Evolutionary conservation across 2,329 filamentous ascomycete species (phyloP).

Genomic region (Fusarium miscanthi): DNA sequence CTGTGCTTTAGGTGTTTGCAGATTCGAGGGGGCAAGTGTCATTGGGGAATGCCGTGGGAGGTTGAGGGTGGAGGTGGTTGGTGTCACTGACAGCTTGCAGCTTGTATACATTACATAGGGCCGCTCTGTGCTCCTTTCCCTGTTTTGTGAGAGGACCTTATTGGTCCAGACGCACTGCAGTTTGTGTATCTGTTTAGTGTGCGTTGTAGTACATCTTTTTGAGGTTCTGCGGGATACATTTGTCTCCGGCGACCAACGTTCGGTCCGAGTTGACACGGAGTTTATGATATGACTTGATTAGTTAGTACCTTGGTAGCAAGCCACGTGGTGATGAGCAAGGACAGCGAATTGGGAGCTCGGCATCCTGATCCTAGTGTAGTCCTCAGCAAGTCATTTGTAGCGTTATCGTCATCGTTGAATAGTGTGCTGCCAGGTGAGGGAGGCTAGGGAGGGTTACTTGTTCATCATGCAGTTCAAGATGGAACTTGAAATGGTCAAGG

Average conservation of each 20-base stretch:
- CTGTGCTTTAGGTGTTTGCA: neutral
- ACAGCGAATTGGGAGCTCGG: neutral
- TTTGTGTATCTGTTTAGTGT: neutral
- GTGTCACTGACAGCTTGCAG: conserved; percentile 17
- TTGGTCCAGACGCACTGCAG: neutral
- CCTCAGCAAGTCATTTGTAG: no score
- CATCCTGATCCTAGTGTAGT: neutral
- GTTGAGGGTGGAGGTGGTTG: neutral
- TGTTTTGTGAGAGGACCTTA: neutral
- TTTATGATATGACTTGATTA: neutral
- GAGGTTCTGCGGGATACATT: neutral
- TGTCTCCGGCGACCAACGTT: neutral
- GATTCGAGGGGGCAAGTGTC: neutral
- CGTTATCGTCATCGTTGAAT: neutral
- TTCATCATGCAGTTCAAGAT: neutral
- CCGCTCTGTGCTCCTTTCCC: neutral
- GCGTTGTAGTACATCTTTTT: neutral
- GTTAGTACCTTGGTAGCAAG: neutral
- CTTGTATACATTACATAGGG: neutral
- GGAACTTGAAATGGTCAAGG: neutral
- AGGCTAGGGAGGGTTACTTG: no score
- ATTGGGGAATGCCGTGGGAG: neutral
- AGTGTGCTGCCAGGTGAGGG: neutral
- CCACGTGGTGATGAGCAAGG: conserved; percentile 4
- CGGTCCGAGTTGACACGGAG: neutral